Percentiles rank a stretch among this genome's conserved stretches.
These are phyloP conservation scores for Sclerotinia minor DNA, from an alignment of 2,329 filamentous ascomycete species.

Conservation along the genomic window DNA sequence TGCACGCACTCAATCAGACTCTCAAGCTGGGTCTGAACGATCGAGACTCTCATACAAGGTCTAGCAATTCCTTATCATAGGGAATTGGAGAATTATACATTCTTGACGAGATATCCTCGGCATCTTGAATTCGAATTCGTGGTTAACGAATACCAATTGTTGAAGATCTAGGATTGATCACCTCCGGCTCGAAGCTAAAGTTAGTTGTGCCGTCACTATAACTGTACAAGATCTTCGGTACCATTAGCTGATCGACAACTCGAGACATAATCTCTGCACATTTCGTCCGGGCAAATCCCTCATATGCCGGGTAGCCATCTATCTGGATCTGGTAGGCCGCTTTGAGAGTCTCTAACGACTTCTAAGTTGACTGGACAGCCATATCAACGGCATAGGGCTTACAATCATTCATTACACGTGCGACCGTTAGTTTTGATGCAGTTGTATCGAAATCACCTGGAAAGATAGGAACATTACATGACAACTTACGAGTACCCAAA, in stretches of 20 bases:
- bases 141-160: neutral
- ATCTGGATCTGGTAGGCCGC: neutral
- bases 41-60: neutral
- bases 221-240: constrained; percentile 3
- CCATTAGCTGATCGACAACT: constrained; percentile 13
- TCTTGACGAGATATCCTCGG: neutral
- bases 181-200: neutral
- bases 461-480: neutral
- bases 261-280: neutral
- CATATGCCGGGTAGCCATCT: neutral
- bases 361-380: neutral
- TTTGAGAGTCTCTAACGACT: neutral
- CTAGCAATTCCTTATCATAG: neutral
- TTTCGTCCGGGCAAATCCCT: neutral
- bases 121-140: neutral
- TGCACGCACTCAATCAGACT: neutral
- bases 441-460: neutral
- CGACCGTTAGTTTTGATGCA: neutral
- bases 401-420: neutral
- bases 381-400: constrained; percentile 7
- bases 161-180: constrained; percentile 14
- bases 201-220: neutral
- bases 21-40: neutral
- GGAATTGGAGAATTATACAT: neutral
- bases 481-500: neutral